Conservation (phyloP, 768 basidiomycete species). For the Favolaschia claudopus region DNA sequence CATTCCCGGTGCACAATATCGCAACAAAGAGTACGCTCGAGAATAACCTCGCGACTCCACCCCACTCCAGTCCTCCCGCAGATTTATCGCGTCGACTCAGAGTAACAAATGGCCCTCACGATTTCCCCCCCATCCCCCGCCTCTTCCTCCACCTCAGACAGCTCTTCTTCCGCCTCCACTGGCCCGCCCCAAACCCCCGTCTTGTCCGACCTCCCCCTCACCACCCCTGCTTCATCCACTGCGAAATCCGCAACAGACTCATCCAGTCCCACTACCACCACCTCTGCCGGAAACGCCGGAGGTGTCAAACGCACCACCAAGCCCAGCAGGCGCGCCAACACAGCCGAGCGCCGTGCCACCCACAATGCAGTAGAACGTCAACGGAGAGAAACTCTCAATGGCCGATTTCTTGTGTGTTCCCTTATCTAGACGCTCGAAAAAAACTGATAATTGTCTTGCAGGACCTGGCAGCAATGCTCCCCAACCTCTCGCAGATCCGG, state of each 20-base stretch:
- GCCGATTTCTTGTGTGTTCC: conserved; percentile 80
- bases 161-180: conserved; percentile 25
- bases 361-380: conserved; percentile 98
- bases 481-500: conserved; percentile 89
- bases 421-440: conserved; percentile 8
- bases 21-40: conserved; percentile 65
- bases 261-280: conserved; percentile 24
- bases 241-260: conserved; percentile 24
- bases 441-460: conserved; percentile 35
- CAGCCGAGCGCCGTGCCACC: conserved; percentile 93
- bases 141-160: conserved; percentile 23
- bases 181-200: conserved; percentile 25
- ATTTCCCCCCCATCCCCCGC: conserved; percentile 26
- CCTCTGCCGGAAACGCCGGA: conserved; percentile 28
- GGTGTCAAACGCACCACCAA: conserved; percentile 73
- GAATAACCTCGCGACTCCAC: conserved; percentile 66
- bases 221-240: conserved; percentile 5
- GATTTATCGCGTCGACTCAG: conserved; percentile 50
- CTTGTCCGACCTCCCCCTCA: conserved; percentile 20
- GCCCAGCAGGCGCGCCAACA: conserved; percentile 89
- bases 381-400: conserved; percentile 91
- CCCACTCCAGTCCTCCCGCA: conserved; percentile 43
- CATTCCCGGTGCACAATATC: conserved; percentile 32
- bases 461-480: conserved; percentile 94
- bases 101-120: conserved; percentile 14